Evolutionary conservation across 805 yeast species (phyloP), one percentile per base, ranked within the genome.

Genomic region (Yamadazyma endophytica): DNA sequence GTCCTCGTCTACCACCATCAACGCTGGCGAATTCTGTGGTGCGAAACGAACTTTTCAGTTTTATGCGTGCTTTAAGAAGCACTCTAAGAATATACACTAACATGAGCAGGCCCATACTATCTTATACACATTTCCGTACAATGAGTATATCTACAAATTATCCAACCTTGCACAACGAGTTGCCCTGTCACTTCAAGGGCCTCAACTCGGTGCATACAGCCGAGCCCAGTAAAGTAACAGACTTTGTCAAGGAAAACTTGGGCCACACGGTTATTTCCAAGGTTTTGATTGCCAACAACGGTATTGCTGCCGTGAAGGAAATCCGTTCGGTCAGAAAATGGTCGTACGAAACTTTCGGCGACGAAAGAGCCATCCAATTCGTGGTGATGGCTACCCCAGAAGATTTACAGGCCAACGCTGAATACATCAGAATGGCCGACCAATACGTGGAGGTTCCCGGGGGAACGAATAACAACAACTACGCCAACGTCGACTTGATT

Each of bases 331-430:
- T 92, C 26, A 79, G 98, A 64, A 92, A 90, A 71, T 92, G 99
- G 99, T 89, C 98, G 16, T 92, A 92, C 62, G 97, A 92, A 60
- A 88, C 97, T n/a, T 92, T 92, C 65, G 96, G 96, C 42, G 81
- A 94, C 54, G 97, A 92, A 61, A 76, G 84, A 54, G 87, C 95
- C 35, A 84, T 92, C 44, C 86, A 85, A 49, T 94, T 92, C 56
- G 92, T 90, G 21, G 97, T 85, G 24, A 92, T 92, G 99, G 97
- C 98, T 37, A 92, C 99, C 13, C 98, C 98, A n/a, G 99, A 92
- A 60, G 99, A 92, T 68, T 67, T 92, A 47, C 88, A 76, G 47
- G 96, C 97, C 40, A 94, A 94, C 50, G 94, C 98, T 14, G 99
- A 92, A 59, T 92, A 92, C 61, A 87, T 92, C 54, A 77, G 97